Conservation (phyloP, 139 green algal species). For the Eudorina sp. region DNA sequence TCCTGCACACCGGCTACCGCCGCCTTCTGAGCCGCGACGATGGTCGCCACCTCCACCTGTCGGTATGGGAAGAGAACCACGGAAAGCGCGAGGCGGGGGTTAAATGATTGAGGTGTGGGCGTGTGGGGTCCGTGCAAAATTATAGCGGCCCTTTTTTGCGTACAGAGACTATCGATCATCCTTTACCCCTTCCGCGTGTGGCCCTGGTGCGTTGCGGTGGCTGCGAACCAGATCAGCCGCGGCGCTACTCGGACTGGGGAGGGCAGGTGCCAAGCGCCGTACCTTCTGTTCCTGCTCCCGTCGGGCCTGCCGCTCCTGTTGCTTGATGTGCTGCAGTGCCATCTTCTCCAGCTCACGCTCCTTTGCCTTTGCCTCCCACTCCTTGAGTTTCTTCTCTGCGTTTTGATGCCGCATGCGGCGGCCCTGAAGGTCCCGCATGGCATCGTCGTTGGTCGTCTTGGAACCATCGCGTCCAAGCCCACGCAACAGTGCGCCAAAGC, state of each 20-base stretch:
- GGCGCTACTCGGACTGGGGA: no score
- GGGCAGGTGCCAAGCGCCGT: no score
- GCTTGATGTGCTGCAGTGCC: conserved; percentile 83
- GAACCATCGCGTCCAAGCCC: conserved; percentile 86
- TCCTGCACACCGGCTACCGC: conserved; percentile 54
- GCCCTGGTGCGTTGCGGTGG: no score
- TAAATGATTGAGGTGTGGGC: no score
- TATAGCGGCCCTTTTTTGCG: no score
- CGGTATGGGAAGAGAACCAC: no score
- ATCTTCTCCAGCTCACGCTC: conserved; percentile 90
- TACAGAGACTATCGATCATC: no score
- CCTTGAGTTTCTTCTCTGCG: conserved; percentile 85
- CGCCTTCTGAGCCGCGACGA: conserved; percentile 61
- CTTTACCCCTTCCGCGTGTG: no score
- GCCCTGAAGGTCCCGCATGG: conserved; percentile 92
- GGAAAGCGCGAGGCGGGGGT: no score
- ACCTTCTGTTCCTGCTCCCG: conserved; percentile 65
- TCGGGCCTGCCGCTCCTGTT: conserved; percentile 63
- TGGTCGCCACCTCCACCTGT: conserved; percentile 69
- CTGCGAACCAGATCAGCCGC: no score
- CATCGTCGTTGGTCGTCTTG: conserved; percentile 93
- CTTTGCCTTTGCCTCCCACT: conserved; percentile 81
- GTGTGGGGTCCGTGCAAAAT: no score
- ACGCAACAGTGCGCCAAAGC: conserved; percentile 95
- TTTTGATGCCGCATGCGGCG: conserved; percentile 81